These are phyloP conservation scores for Ophiocordyceps camponoti-rufipedis DNA, from an alignment of 2,329 filamentous ascomycete genomes.

Conservation along the genomic window DNA sequence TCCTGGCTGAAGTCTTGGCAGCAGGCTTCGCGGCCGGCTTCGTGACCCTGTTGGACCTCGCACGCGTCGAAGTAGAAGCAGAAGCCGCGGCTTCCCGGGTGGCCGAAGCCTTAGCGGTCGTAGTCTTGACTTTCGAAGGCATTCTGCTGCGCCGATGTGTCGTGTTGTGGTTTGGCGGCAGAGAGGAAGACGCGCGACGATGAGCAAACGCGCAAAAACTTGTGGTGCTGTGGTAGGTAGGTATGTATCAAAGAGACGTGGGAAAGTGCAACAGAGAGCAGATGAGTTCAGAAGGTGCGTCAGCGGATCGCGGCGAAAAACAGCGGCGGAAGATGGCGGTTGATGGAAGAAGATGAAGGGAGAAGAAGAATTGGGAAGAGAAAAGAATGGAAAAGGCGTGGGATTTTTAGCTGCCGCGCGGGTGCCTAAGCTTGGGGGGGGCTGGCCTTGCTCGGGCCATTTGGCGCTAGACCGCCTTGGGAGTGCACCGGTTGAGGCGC, in stretches of 20 bases:
- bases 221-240: neutral
- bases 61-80: constrained; percentile 1
- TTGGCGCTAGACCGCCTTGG: too few species aligned
- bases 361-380: too few species aligned
- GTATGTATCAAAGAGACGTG: neutral
- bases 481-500: too few species aligned
- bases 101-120: constrained; percentile 9
- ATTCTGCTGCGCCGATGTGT: constrained; percentile 6
- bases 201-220: neutral
- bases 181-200: neutral
- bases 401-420: too few species aligned
- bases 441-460: too few species aligned
- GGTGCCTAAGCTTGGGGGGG: too few species aligned
- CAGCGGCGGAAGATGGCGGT: too few species aligned
- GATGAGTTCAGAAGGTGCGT: too few species aligned
- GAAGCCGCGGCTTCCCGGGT: constrained; percentile 11
- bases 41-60: neutral
- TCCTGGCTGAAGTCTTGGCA: constrained; percentile 4
- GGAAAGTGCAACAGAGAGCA: too few species aligned
- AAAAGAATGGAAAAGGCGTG: too few species aligned
- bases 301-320: too few species aligned
- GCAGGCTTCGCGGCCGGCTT: neutral
- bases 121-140: constrained; percentile 12
- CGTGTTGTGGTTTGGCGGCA: neutral
- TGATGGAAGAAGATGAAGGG: too few species aligned